A percentile compares a stretch with the other conserved stretches of the same genome.
These are phyloP conservation scores for Tilletia walkeri DNA, from an alignment of 1,284 basidiomycete genomes.

Conservation along the genomic window DNA sequence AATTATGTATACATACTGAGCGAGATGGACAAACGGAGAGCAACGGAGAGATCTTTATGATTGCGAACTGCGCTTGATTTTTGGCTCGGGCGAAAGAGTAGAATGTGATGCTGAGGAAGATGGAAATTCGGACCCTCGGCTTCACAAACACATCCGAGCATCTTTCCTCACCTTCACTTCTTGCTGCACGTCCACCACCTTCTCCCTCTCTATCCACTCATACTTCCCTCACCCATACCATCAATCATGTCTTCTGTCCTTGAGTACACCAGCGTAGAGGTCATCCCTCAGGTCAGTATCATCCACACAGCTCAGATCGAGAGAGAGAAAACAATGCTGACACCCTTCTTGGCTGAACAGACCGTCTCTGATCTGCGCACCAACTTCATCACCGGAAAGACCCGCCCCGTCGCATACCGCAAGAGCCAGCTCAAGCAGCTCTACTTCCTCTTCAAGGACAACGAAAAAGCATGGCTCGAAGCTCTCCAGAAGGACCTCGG, in stretches of 20 bases:
- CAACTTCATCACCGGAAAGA: constrained; percentile 63
- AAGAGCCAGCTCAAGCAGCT: constrained; percentile 68
- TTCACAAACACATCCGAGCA: too few relatives aligned
- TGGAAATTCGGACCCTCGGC: too few relatives aligned
- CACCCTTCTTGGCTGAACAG: not conserved
- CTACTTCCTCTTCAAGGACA: constrained; percentile 66
- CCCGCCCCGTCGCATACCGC: constrained; percentile 63
- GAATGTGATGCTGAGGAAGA: too few relatives aligned
- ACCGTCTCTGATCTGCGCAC: constrained; percentile 60
- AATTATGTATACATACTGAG: too few relatives aligned
- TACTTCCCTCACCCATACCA: not conserved
- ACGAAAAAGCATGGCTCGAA: constrained; percentile 61
- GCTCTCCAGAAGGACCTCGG: constrained; percentile 64
- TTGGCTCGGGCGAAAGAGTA: too few relatives aligned
- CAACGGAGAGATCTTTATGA: too few relatives aligned
- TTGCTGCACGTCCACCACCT: not conserved
- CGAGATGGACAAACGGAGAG: too few relatives aligned
- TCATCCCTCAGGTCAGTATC: constrained; percentile 2
- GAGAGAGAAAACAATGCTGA: too few relatives aligned
- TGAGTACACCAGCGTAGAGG: not conserved
- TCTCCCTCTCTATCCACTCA: not conserved
- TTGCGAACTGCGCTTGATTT: too few relatives aligned
- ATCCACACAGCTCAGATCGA: too few relatives aligned
- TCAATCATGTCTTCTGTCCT: not conserved
- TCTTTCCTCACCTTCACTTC: too few relatives aligned